phyloP scores from a whole-genome alignment of 192 early-diverging fungal genomes.

The Coemansia sp. region DNA sequence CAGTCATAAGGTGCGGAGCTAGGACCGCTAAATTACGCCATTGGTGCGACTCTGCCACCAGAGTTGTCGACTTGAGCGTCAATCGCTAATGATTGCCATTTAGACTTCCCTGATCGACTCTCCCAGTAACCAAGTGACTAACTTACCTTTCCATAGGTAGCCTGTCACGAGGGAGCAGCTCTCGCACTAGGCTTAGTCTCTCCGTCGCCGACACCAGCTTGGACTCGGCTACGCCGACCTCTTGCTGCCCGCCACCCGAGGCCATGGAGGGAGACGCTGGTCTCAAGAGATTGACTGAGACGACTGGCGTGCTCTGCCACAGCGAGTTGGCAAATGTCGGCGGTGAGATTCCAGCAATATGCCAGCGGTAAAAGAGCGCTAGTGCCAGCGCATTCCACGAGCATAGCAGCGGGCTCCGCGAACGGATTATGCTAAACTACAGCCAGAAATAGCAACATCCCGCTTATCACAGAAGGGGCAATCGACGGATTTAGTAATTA shows the following conservation, averaged over 20 bases:
- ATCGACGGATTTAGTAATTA: neutral
- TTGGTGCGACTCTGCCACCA: neutral
- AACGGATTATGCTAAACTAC: constrained; percentile 56
- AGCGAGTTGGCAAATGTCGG: constrained; percentile 38
- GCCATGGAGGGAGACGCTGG: constrained; percentile 4
- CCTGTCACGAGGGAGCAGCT: constrained; percentile 34
- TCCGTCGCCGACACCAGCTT: constrained; percentile 20
- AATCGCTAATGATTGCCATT: constrained; percentile 1
- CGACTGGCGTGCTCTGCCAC: constrained; percentile 42
- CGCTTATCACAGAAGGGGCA: too few relatives aligned
- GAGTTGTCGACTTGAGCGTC: neutral
- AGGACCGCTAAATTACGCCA: neutral
- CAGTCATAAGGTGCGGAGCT: neutral
- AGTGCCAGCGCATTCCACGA: constrained; percentile 48
- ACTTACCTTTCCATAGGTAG: constrained; percentile 48
- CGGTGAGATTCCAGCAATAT: constrained; percentile 24
- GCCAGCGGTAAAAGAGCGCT: constrained; percentile 54
- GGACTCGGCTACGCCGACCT: constrained; percentile 14
- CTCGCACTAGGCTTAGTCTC: constrained; percentile 28
- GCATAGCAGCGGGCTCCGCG: constrained; percentile 50
- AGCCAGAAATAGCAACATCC: neutral
- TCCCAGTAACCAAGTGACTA: constrained; percentile 1
- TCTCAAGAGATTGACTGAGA: constrained; percentile 3
- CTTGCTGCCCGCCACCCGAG: neutral
- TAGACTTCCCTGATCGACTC: neutral